Percentiles rank a stretch among this genome's conserved stretches.
Evolutionary conservation across 495 filamentous ascomycete species (phyloP).

Genomic region (Bacidia rubella): DNA sequence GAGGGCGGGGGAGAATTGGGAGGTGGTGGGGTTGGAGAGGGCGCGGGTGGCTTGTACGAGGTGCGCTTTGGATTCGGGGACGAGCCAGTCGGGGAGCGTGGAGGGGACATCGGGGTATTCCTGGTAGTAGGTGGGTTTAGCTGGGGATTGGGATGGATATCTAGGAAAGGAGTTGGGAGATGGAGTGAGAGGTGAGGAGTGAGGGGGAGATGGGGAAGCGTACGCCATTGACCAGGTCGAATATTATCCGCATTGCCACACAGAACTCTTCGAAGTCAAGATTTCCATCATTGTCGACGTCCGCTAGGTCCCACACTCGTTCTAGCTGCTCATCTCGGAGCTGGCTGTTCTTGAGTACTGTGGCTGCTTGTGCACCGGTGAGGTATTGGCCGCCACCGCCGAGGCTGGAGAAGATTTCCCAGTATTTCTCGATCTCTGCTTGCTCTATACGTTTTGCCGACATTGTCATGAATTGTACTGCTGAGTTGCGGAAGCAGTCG

Average conservation of each 20-base stretch:
- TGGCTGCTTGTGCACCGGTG: conserved; percentile 81
- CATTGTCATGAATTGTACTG: no score
- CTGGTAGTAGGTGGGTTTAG: conserved; percentile 27
- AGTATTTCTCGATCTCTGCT: conserved; percentile 94
- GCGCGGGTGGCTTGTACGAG: conserved; percentile 82
- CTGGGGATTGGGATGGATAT: background rate
- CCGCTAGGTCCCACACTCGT: conserved; percentile 91
- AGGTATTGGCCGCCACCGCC: conserved; percentile 67
- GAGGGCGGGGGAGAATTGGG: conserved; percentile 63
- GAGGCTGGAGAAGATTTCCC: conserved; percentile 92
- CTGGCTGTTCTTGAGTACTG: conserved; percentile 89
- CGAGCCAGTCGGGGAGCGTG: conserved; percentile 82
- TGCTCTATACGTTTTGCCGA: conserved; percentile 76
- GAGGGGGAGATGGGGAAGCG: conserved; percentile 19
- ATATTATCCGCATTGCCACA: conserved; percentile 94
- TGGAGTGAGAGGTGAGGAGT: background rate
- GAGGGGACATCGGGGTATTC: conserved; percentile 77
- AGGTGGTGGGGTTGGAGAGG: conserved; percentile 53
- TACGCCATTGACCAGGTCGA: conserved; percentile 92
- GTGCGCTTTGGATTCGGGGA: conserved; percentile 92
- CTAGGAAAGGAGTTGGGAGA: background rate
- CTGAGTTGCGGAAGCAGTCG: no score
- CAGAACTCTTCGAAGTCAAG: conserved; percentile 99
- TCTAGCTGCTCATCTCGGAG: conserved; percentile 90
- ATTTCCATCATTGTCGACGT: conserved; percentile 92